A percentile compares a stretch with the other conserved stretches of the same genome.
phyloP scores from a whole-genome alignment of 2,329 filamentous ascomycete genomes.

The Trichophyton equinum region DNA sequence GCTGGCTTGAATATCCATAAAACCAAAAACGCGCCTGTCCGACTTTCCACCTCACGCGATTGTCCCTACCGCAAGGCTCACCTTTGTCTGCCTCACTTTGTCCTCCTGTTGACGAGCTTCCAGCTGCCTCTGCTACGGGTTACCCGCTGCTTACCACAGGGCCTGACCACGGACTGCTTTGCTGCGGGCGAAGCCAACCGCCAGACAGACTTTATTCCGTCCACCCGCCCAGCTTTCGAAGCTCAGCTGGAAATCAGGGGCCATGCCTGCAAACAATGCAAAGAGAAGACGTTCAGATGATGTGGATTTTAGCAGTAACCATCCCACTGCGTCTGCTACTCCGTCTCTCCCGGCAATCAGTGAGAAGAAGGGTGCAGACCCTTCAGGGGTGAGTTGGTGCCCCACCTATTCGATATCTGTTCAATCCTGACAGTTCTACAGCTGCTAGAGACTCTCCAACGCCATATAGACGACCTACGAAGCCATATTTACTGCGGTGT shows the following conservation, averaged over 20 bases:
- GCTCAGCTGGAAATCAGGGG: not conserved
- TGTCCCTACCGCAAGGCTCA: not conserved
- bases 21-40: not conserved
- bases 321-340: not conserved
- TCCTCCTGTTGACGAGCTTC: not conserved
- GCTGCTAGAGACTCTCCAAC: constrained; percentile 34
- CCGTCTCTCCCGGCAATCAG: not conserved
- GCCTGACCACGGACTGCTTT: not conserved
- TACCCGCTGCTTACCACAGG: not conserved
- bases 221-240: not conserved
- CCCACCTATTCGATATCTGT: not conserved
- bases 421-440: constrained; percentile 11
- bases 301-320: not conserved
- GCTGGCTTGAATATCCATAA: not conserved
- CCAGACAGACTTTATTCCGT: not conserved
- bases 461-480: constrained; percentile 50
- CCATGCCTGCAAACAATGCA: not conserved
- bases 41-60: not conserved
- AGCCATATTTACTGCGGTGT: constrained; percentile 53
- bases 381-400: constrained; percentile 1
- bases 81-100: not conserved
- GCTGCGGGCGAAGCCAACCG: not conserved
- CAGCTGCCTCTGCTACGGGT: not conserved
- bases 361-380: not conserved
- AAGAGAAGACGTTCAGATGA: constrained; percentile 2